phyloP scores from a whole-genome alignment of 331 rosid species.

The Cydonia oblonga region DNA sequence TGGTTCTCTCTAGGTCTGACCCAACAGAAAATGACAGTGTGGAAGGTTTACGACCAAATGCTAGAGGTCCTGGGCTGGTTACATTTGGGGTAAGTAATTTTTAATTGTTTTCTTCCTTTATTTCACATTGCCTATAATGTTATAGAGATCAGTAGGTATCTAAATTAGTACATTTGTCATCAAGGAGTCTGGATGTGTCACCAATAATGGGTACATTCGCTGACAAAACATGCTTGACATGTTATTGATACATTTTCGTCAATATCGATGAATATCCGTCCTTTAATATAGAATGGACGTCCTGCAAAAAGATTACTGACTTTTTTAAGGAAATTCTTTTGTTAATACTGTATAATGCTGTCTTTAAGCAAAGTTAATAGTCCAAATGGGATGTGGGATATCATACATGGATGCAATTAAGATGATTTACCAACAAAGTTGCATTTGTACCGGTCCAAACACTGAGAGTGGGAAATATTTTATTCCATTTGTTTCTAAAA shows the following conservation, averaged over 20 bases:
- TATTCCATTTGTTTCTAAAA: not conserved
- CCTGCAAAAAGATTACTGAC: not conserved
- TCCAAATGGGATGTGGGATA: not conserved
- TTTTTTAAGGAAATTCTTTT: not conserved
- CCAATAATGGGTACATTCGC: not conserved
- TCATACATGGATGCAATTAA: not conserved
- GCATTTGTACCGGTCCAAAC: not conserved
- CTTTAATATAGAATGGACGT: not conserved
- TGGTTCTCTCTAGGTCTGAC: conserved; percentile 65
- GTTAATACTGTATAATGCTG: not conserved
- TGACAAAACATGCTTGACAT: not conserved
- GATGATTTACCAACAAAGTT: not conserved
- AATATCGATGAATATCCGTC: not conserved
- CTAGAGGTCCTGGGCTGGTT: conserved; percentile 99
- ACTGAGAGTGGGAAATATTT: not conserved
- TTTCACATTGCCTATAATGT: not conserved
- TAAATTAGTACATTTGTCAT: not conserved
- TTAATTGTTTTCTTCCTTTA: conserved; percentile 5
- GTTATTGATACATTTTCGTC: not conserved
- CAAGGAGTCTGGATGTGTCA: not conserved
- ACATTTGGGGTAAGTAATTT: conserved; percentile 87
- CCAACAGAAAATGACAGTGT: conserved; percentile 98
- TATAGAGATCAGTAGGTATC: not conserved
- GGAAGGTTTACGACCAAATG: conserved; percentile 96
- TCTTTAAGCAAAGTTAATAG: not conserved